Percentiles rank a stretch among this genome's conserved stretches.
phyloP scores from a whole-genome alignment of 306 rosid species.

The Arachis hypogaea region DNA sequence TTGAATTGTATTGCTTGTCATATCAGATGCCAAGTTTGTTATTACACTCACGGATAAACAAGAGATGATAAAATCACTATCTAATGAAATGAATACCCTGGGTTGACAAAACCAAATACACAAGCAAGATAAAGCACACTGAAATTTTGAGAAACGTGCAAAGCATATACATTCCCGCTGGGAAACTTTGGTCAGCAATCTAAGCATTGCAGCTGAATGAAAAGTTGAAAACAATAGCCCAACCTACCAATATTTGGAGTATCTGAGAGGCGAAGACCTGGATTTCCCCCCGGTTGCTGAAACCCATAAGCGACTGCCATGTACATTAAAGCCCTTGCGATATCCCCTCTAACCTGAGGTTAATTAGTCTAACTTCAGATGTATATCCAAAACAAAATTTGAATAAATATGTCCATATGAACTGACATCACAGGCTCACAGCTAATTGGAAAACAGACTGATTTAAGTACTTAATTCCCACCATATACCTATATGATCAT shows the following conservation, averaged over 20 bases:
- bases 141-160: background rate
- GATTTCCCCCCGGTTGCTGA: constrained; percentile 52
- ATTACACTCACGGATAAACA: background rate
- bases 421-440: constrained; percentile 7
- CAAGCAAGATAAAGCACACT: background rate
- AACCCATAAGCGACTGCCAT: constrained; percentile 75
- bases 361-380: constrained; percentile 20
- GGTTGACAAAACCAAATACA: constrained; percentile 9
- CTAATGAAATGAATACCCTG: background rate
- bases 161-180: background rate
- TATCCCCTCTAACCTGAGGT: constrained; percentile 78
- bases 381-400: constrained; percentile 16
- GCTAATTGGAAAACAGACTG: background rate
- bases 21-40: constrained; percentile 18
- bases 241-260: constrained; percentile 62
- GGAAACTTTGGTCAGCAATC: constrained; percentile 8
- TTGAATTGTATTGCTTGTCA: background rate
- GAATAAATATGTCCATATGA: constrained; percentile 1
- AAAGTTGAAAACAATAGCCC: background rate
- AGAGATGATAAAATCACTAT: background rate
- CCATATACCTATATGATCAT: background rate
- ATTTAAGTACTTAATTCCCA: background rate
- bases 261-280: constrained; percentile 67
- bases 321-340: constrained; percentile 79
- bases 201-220: background rate